A percentile compares a stretch with the other conserved stretches of the same genome.
These are phyloP conservation scores for Rhizophagus prolifer DNA, from an alignment of 192 early-diverging fungal species.

Conservation along the genomic window DNA sequence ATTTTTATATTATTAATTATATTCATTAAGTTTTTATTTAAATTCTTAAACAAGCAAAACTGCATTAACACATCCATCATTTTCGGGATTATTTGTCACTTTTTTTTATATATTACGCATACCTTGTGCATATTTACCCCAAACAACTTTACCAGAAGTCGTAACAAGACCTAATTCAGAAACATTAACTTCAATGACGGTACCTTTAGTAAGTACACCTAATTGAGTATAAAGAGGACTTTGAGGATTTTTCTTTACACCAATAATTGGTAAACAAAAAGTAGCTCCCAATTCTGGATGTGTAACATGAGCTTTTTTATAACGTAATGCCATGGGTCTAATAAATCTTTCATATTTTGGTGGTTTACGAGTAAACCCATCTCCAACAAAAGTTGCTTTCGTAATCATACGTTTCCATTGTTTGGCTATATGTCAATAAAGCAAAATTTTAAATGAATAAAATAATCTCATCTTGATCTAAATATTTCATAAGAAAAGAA, in stretches of 20 bases:
- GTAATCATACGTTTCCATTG: slow-evolving; percentile 99
- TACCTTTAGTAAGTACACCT: slow-evolving; percentile 98
- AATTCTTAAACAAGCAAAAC: slow-evolving; percentile 80
- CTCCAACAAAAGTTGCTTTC: slow-evolving; percentile 99
- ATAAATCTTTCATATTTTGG: slow-evolving; percentile 99
- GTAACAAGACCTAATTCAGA: slow-evolving; percentile 50
- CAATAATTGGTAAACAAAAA: slow-evolving; percentile 94
- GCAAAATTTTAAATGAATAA: background rate
- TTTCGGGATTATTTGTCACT: slow-evolving; percentile 98
- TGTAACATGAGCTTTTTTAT: slow-evolving; percentile 98
- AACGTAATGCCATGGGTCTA: slow-evolving; percentile 94
- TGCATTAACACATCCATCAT: slow-evolving; percentile 95
- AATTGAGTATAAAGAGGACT: slow-evolving; percentile 94
- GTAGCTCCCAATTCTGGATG: slow-evolving; percentile 98
- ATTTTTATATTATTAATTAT: background rate
- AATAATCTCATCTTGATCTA: background rate
- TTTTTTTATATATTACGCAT: background rate
- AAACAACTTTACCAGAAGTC: slow-evolving; percentile 97
- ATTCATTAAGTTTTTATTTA: background rate
- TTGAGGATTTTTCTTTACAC: slow-evolving; percentile 99
- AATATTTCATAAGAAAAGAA: background rate
- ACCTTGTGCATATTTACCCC: slow-evolving; percentile 91
- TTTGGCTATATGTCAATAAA: slow-evolving; percentile 57
- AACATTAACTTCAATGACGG: slow-evolving; percentile 81
- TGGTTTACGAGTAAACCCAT: slow-evolving; percentile 98